Base-by-base conservation (phyloP, 164 flowering plant species). In the Sedum album region DNA sequence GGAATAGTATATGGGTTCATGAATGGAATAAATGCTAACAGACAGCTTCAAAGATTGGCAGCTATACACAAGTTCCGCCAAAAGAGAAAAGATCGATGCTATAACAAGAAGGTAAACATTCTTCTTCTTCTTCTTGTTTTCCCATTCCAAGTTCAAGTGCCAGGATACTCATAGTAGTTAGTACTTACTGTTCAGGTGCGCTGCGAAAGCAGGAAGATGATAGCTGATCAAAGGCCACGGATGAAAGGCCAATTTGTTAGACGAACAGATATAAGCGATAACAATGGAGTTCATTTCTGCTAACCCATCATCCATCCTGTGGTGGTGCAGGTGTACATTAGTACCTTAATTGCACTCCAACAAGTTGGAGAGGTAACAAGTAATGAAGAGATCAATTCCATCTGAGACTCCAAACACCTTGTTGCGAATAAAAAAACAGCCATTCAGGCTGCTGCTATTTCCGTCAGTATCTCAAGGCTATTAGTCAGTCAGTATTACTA, bases 211-310 rank as follows among this genome's bases (percentile, higher is more conserved):
- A 82, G 96, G 68, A 89, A 89, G 83, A 77, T 70, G 74, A 73
- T 89, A 68, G 96, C 96, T 20, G 93, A 87, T 60, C 88, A 87
- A 69, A 79, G 93, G 69, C 96, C 96, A 36, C 88, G 93, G 3
- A 76, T 89, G 67, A 85, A 88, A 48, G 96, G 96, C 57, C 96
- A 89, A 73, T 87, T 89, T 76, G 89, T 87, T 67, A 79, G 85
- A 46, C 89, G 82, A 69, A 75, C 13, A 31, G 80, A 76, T 18
- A 73, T 67, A 57, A 75, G 73, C 31, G 68, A 65, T 71, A 65
- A 60, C 65, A 76, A 73, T 31, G 46, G 30, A 65, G 67, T 9
- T 25, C 42, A 38, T 64, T 33, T 33, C 28, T 35, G 46, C 48
- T 65, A 65, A 65, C 67, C 25, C 28, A n/a, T 6, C 42, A 31